A percentile compares a stretch with the other conserved stretches of the same genome.
Evolutionary conservation across 495 filamentous ascomycete species (phyloP).

Genomic region (Penicillium atrosanguineum): DNA sequence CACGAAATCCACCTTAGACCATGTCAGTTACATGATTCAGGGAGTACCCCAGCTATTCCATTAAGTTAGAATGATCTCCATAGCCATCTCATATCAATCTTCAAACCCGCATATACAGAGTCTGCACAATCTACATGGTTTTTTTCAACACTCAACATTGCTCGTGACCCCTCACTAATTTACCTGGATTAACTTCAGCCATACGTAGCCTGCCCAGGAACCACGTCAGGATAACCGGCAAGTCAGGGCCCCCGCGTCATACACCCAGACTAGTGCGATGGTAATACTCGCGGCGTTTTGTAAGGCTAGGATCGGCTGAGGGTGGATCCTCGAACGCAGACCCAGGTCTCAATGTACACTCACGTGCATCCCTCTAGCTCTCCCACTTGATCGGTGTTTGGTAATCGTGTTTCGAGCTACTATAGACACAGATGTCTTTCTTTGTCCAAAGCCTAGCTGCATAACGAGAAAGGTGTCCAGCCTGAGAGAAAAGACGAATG

Average conservation of each 20-base stretch:
- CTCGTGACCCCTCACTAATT: not conserved
- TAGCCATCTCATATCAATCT: not conserved
- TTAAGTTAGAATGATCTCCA: not conserved
- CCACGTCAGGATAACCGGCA: slow-evolving; percentile 5
- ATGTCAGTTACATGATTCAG: too few species aligned
- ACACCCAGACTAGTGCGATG: slow-evolving; percentile 1
- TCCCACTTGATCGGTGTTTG: not conserved
- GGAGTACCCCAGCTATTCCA: not conserved
- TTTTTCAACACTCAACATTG: not conserved
- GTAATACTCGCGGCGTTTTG: slow-evolving; percentile 1
- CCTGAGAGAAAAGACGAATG: slow-evolving; percentile 8
- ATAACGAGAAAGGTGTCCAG: not conserved
- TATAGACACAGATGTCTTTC: not conserved
- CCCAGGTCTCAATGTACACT: not conserved
- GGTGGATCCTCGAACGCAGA: slow-evolving; percentile 3
- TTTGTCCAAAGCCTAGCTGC: not conserved
- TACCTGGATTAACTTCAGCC: not conserved
- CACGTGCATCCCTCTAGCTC: not conserved
- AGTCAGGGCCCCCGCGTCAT: slow-evolving; percentile 4
- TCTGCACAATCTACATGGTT: not conserved
- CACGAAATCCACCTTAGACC: too few species aligned
- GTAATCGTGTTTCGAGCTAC: not conserved
- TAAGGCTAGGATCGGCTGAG: slow-evolving; percentile 7
- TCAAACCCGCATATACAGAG: not conserved
- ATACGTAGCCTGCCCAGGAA: not conserved